These are phyloP conservation scores for Acer yangbiense DNA, from an alignment of 345 rosid genomes.

Conservation along the genomic window DNA sequence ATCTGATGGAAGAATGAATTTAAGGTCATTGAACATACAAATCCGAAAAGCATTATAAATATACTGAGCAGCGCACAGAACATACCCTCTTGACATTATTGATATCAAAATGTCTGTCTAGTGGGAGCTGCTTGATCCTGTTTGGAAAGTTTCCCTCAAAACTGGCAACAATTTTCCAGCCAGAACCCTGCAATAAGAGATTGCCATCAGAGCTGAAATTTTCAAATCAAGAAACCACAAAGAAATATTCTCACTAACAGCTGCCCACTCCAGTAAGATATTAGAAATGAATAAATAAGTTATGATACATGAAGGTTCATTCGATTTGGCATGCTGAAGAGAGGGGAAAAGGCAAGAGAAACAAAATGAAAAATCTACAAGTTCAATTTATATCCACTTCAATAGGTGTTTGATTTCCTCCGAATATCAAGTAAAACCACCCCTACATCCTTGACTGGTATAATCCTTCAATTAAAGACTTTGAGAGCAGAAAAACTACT, in stretches of 20 bases:
- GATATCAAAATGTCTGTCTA: slow-evolving; percentile 95
- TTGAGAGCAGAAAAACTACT: no score
- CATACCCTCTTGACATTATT: slow-evolving; percentile 55
- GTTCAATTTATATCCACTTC: slow-evolving; percentile 1
- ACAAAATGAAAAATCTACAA: background rate
- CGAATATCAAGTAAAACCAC: no score
- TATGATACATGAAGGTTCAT: background rate
- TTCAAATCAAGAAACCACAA: background rate
- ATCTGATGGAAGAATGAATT: slow-evolving; percentile 40
- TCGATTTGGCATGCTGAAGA: background rate
- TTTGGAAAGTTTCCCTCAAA: slow-evolving; percentile 96
- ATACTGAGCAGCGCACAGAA: background rate
- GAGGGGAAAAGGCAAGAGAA: background rate
- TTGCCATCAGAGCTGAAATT: background rate
- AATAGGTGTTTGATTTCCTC: no score
- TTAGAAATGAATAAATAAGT: background rate
- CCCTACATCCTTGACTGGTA: no score
- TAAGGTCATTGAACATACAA: background rate
- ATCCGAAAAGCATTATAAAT: slow-evolving; percentile 9
- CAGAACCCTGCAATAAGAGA: slow-evolving; percentile 71
- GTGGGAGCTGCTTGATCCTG: slow-evolving; percentile 94
- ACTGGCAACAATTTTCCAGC: slow-evolving; percentile 98
- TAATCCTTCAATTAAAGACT: no score
- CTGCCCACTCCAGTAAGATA: background rate
- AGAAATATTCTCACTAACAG: background rate